Base-by-base conservation (phyloP, 768 basidiomycete genomes). In the Punctularia strigosozonata region DNA sequence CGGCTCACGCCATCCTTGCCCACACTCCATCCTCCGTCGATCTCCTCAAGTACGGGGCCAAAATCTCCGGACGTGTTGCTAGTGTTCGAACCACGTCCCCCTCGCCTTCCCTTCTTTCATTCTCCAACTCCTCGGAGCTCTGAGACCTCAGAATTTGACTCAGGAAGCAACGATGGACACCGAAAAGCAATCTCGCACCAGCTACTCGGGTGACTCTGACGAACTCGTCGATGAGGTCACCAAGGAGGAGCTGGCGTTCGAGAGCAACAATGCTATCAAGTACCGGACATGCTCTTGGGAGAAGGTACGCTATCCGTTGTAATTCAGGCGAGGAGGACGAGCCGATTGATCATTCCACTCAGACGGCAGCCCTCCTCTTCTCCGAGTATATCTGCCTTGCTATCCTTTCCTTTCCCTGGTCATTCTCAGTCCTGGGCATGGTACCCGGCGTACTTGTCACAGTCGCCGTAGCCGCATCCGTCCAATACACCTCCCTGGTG, bases 381-480 rank as follows among this genome's bases (percentile, higher is more conserved):
- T 61, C 62, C 4, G 66, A 66, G 44, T 68, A 68, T 47, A 65
- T 68, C 26, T 68, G 65, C 41, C 59, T 68, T 2, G 65, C 66
- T 23, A 52, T 50, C 24, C 39, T 52, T n/a, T 52, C 48, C 6
- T 52, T 49, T 35, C 50, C 48, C 33, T 51, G 50, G 47, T 65
- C 65, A 14, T 67, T 55, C 46, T 66, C 66, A 7, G 59, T 68
- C 4, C 61, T 67, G 20, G 67, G 65, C 4, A 38, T 69, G 40
- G 64, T 64, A 5, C 66, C 67, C 13, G 65, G 63, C 0, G 50
- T 67, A 19, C 49, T 69, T 23, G 59, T 67, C 4, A 66, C 65
- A 0, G 38, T 67, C 6, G 54, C 56, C 4, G 61, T 65, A 17
- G 65, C 66, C 6, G 54, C 51, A 6, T 55, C 50, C 17, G 58